These are phyloP conservation scores for Globisporangium parvum DNA, from an alignment of 352 stramenopile genomes.

Conservation along the genomic window DNA sequence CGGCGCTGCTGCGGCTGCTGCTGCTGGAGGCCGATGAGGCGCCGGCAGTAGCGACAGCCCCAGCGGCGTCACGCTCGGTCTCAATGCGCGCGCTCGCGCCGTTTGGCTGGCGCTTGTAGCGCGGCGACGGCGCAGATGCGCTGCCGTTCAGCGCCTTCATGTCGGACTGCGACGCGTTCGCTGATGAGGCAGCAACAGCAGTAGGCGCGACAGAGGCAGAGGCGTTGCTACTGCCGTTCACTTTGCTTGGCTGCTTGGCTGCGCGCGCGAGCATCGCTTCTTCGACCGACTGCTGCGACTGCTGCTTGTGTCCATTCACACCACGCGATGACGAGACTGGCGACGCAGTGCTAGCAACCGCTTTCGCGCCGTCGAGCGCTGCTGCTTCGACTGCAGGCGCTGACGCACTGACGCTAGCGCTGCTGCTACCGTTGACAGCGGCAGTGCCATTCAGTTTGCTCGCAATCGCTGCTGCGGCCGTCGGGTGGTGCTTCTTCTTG, in stretches of 20 bases:
- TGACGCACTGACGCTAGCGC: neutral
- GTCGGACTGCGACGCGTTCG: neutral
- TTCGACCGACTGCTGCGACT: constrained; percentile 10
- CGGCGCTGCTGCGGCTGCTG: neutral
- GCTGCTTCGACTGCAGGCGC: neutral
- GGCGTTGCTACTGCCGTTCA: neutral
- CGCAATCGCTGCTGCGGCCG: constrained; percentile 10
- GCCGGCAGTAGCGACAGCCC: neutral
- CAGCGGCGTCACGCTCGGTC: neutral
- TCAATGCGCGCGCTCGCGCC: too few relatives aligned
- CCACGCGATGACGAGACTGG: neutral
- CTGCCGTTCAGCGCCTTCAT: neutral
- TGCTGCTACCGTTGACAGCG: neutral
- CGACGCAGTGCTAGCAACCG: neutral
- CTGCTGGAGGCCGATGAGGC: too few relatives aligned
- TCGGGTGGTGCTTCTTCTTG: constrained; percentile 14
- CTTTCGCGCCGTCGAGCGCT: constrained; percentile 1
- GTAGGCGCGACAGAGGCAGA: too few relatives aligned
- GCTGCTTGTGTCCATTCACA: constrained; percentile 11
- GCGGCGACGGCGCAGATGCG: neutral
- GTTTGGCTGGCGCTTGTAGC: neutral
- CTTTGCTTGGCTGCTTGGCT: constrained; percentile 5
- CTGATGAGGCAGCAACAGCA: neutral
- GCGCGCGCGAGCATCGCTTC: constrained; percentile 1
- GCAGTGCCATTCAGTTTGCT: constrained; percentile 15